Evolutionary conservation across 768 basidiomycete species (phyloP), one percentile per base, ranked within the genome.

Genomic region (Tulasnella sp.): DNA sequence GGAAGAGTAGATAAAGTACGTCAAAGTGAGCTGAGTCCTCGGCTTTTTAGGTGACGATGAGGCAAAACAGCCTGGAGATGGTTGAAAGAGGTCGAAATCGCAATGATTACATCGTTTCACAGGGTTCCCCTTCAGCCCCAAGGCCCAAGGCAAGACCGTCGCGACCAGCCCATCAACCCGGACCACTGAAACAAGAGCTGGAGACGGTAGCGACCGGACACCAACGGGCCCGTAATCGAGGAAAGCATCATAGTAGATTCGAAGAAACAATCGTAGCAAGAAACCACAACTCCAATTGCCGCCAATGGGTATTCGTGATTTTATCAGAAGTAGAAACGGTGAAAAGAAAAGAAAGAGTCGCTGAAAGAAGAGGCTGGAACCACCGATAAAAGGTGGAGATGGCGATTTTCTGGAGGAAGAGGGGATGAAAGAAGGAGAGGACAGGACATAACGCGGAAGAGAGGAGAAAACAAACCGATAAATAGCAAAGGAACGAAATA

Each of bases 211-310:
- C 21, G 3, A 12, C 24, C 8, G 52, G 7, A 52, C 52, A 52
- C 27, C 71, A 73, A 24, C 52, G 1, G n/a, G 18, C 40, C 34
- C 38, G n/a, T n/a, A 77, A 34, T 31, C 36, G 46, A 52, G 46
- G 36, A 19, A 36, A 42, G 74, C 24, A 75, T 31, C 24, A 44
- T 42, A 77, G 76, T 40, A 48, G 27, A 72, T 34, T 77, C 16
- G 39, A 34, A 27, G n/a, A 42, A 79, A 42, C 38, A 56, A 42
- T 77, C 8, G 38, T 36, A 52, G 52, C 48, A 85, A 85, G 85
- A 82, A 77, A 81, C 82, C 84, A 75, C 85, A 85, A 85, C 84
- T 85, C 85, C 36, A 85, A 90, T 88, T 88, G 89, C 86, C 87
- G 84, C 86, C 56, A 82, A 85, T 86, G 86, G 84, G 87, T 83